Conservation (phyloP, 345 rosid species). For the Bruguiera parviflora region DNA sequence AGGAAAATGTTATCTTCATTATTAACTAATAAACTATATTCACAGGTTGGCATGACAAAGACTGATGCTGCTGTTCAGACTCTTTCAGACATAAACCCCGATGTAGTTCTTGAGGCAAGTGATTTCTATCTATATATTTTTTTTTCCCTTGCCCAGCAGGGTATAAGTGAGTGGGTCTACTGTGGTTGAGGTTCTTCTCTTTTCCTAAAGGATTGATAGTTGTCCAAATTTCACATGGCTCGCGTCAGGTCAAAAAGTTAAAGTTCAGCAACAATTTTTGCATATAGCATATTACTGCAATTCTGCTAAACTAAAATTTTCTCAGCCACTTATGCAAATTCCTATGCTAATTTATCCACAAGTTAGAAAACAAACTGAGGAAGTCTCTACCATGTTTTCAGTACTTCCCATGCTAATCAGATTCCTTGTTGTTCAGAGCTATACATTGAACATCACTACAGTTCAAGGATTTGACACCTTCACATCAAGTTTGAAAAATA, state of each 20-base stretch:
- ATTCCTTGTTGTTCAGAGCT: constrained; percentile 52
- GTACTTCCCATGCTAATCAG: constrained; percentile 13
- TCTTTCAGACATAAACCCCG: constrained; percentile 89
- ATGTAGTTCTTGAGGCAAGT: constrained; percentile 77
- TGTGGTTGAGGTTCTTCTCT: not conserved
- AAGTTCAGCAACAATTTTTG: not conserved
- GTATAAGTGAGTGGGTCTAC: not conserved
- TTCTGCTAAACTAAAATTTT: not conserved
- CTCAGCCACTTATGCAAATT: not conserved
- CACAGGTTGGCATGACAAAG: constrained; percentile 93
- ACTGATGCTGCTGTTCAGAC: constrained; percentile 99
- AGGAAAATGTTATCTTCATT: not conserved
- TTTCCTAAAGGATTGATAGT: not conserved
- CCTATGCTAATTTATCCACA: not conserved
- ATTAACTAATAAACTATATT: not conserved
- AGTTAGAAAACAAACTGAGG: constrained; percentile 1
- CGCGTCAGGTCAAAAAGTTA: not conserved
- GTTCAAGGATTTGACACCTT: constrained; percentile 94
- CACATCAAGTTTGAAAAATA: constrained; percentile 64
- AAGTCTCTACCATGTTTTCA: not conserved
- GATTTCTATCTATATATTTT: constrained; percentile 7
- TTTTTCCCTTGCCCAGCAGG: not conserved
- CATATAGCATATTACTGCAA: not conserved
- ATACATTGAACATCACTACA: constrained; percentile 84
- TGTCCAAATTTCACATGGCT: not conserved